Evolutionary conservation across 768 basidiomycete species (phyloP).

Genomic region (Vararia minispora): DNA sequence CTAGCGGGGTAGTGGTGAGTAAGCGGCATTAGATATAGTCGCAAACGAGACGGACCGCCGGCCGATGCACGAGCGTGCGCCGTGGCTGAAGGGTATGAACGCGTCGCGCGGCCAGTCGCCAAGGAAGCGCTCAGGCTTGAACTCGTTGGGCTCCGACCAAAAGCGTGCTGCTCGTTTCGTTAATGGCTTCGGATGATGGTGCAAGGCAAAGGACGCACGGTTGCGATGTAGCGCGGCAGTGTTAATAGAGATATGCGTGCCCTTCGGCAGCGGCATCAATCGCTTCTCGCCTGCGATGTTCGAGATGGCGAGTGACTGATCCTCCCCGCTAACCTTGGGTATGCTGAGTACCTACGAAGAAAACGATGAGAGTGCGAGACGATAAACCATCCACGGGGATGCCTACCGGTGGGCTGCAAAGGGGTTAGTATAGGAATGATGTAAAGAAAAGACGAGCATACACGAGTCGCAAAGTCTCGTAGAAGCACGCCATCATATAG

Average conservation of each 20-base stretch:
- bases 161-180: slow-evolving; percentile 40
- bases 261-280: not conserved
- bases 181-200: too few relatives aligned
- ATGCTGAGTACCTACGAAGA: not conserved
- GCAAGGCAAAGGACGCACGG: too few relatives aligned
- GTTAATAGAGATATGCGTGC: not conserved
- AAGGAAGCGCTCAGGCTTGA: slow-evolving; percentile 28
- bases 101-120: slow-evolving; percentile 23
- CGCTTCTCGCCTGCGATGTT: not conserved
- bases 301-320: not conserved
- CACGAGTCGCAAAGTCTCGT: slow-evolving; percentile 38
- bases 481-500: slow-evolving; percentile 19
- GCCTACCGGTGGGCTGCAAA: slow-evolving; percentile 6
- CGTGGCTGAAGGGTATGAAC: slow-evolving; percentile 22
- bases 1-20: too few relatives aligned
- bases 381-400: not conserved
- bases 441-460: not conserved
- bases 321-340: not conserved
- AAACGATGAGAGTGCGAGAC: too few relatives aligned
- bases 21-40: too few relatives aligned
- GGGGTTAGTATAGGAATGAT: too few relatives aligned
- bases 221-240: not conserved
- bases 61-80: slow-evolving; percentile 16
- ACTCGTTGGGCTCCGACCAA: slow-evolving; percentile 41
- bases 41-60: slow-evolving; percentile 7